Evolutionary conservation across 352 stramenopile species (phyloP), one percentile per base, ranked within the genome.

Genomic region (Pythium vanterpoolii): DNA sequence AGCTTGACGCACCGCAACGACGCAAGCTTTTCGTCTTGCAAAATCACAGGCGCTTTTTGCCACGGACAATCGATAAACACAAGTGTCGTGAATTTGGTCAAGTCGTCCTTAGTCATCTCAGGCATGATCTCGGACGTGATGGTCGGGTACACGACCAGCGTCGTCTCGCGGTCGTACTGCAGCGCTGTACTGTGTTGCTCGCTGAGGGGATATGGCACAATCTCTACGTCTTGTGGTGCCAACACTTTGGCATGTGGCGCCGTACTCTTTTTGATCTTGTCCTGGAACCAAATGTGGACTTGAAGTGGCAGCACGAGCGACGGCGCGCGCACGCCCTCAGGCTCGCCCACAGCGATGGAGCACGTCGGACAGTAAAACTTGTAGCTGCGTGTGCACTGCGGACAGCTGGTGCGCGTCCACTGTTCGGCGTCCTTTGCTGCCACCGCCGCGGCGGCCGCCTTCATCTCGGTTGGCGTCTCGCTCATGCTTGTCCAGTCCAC

Each of bases 241-340:
- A 95, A 59, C 28, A 91, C 74, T 62, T 93, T 95, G 46, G 82
- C 86, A 39, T 93, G 83, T n/a, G 86, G 82, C 24, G 86, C 86
- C 30, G 86, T 93, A 73, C 86, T 95, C 69, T 95, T 95, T 67
- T 91, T 91, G 56, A 88, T 74, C 54, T 95, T 93, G 74, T 95
- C 86, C 31, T 93, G 86, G 60, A 95, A 95, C 74, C 79, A 87
- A 45, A 95, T 84, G 64, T 93, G 74, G 19, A 95, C 76, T 23
- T 86, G 69, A 33, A 95, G 59, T n/a, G 86, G 86, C 47, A 95
- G 68, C 49, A 58, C 66, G 9, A 93, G 68, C 36, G 64, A 51
- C 28, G 86, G 86, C 27, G 90, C 80, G 11, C 47, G 52, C 42
- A 77, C 74, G 44, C 64, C 63, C 21, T 77, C 57, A 0, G 86